These are phyloP conservation scores for Globisporangium irregulare DNA, from an alignment of 352 stramenopile genomes.

Conservation along the genomic window DNA sequence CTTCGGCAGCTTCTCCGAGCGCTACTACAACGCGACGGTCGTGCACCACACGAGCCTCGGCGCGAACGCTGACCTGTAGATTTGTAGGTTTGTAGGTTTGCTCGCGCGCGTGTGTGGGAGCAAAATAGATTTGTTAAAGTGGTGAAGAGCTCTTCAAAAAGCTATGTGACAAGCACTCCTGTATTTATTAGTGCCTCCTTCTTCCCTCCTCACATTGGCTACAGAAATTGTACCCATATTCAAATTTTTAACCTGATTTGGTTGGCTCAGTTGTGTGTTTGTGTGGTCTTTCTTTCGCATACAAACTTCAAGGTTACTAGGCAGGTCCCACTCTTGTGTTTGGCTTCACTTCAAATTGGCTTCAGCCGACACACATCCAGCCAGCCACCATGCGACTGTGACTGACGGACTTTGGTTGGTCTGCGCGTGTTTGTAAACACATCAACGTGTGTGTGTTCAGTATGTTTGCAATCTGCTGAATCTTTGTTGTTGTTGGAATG, in stretches of 20 bases:
- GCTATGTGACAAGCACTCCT: not conserved
- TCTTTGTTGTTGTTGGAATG: too few species aligned
- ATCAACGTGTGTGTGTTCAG: not conserved
- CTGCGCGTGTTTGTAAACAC: not conserved
- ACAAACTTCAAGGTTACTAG: not conserved
- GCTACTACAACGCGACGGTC: slow-evolving; percentile 33
- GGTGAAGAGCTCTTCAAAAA: too few species aligned
- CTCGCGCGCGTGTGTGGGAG: not conserved
- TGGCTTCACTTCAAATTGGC: not conserved
- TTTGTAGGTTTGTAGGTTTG: not conserved
- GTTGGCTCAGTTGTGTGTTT: not conserved
- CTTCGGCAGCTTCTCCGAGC: slow-evolving; percentile 37
- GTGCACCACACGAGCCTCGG: slow-evolving; percentile 13
- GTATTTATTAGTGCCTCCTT: not conserved
- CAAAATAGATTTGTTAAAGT: too few species aligned
- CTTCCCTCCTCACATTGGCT: not conserved
- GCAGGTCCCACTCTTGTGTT: not conserved
- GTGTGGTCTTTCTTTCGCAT: not conserved
- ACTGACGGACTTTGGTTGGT: not conserved
- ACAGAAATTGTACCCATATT: slow-evolving; percentile 1
- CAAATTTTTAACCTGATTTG: not conserved
- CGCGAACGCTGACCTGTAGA: slow-evolving; percentile 4
- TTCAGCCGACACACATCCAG: too few species aligned
- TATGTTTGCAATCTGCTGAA: too few species aligned
- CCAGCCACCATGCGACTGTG: not conserved